Base-by-base conservation (phyloP, 495 filamentous ascomycete species). In the Aspergillus coremiiformis region DNA sequence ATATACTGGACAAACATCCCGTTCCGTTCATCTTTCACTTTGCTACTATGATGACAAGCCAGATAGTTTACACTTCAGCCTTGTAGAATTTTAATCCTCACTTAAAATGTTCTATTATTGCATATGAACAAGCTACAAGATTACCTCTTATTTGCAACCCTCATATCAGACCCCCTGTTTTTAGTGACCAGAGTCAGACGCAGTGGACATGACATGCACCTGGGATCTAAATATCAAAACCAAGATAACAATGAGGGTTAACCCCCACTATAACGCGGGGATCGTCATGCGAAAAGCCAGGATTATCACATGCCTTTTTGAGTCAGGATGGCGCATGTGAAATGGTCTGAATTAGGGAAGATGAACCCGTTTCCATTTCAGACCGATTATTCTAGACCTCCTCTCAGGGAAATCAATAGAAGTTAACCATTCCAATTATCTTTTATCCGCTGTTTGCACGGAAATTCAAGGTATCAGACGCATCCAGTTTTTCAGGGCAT, bases 401-500 rank as follows among this genome's bases (percentile, higher is more conserved):
- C 23, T 8, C 20, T 19, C 5, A n/a, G 8, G 9, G 9, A 23
- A 22, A 12, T 3, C 10, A 20, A 11, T 10, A 47, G 19, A 30
- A 15, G 26, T 5, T 17, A 17, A 19, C 23, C 44, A 26, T 19
- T 27, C n/a, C 22, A 37, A 14, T 9, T 37, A 14, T 5, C 27
- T 49, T 24, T 15, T 14, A 14, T 47, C 14, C 4, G 20, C 21
- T 22, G 7, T n/a, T 35, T 23, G n/a, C 6, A 20, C 44, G 17
- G 2, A 20, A 39, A n/a, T 20, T 64, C 61, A 68, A 56, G 47
- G 51, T 54, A 62, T 61, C 53, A 52, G 52, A 52, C 48, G 56
- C 52, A 72, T 51, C 77, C 75, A 82, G 42, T 63, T 58, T 61
- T 69, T 61, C 17, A 83, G 51, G 12, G 59, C 56, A 24, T 56